A percentile compares a stretch with the other conserved stretches of the same genome.
phyloP scores from a whole-genome alignment of 2,329 filamentous ascomycete genomes.

The Apiospora marii region DNA sequence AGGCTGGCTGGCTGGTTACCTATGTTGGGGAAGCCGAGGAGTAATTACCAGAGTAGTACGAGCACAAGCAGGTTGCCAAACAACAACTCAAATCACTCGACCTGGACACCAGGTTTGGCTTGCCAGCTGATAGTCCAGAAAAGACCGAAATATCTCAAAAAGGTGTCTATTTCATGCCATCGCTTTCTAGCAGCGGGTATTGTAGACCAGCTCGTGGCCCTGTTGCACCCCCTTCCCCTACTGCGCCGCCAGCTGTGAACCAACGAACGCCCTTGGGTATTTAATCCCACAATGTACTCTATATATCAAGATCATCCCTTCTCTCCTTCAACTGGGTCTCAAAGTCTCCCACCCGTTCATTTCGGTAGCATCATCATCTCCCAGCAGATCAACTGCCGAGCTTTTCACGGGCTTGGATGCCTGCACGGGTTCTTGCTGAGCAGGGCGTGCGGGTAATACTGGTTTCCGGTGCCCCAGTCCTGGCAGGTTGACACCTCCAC shows the following conservation, averaged over 20 bases:
- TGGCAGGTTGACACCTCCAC: conserved; percentile 38
- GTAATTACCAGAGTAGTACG: background rate
- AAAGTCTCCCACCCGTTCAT: conserved; percentile 64
- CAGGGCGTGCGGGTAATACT: conserved; percentile 35
- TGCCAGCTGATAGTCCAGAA: background rate
- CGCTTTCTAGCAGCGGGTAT: background rate
- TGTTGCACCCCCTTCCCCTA: background rate
- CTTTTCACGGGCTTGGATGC: conserved; percentile 43
- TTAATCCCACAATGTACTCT: conserved; percentile 7
- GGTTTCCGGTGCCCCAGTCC: conserved; percentile 42
- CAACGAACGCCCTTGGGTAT: background rate
- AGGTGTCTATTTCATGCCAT: background rate
- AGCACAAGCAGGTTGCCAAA: background rate
- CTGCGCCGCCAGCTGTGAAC: background rate
- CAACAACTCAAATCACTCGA: background rate
- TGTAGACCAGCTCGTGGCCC: background rate
- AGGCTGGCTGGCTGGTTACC: background rate
- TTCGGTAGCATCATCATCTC: conserved; percentile 53
- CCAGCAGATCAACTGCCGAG: conserved; percentile 54
- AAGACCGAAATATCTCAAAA: background rate
- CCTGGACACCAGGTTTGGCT: background rate
- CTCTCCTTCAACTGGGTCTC: conserved; percentile 48
- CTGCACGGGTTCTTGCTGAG: conserved; percentile 38
- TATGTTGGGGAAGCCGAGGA: no score
- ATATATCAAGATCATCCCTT: background rate